phyloP scores from a whole-genome alignment of 371 early-diverging fungal species.

The Gilbertella persicaria region DNA sequence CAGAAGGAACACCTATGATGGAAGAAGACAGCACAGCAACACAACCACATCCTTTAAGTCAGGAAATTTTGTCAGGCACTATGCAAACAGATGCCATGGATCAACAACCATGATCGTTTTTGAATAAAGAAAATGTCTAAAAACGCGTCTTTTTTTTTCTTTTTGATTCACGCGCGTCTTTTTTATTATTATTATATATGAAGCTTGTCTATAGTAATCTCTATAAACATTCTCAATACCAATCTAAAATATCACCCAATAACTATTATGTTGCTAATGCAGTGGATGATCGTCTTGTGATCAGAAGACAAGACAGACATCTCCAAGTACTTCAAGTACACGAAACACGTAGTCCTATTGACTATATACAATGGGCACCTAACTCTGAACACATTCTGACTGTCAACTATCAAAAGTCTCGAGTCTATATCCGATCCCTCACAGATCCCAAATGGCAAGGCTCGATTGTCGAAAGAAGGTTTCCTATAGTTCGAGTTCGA shows the following conservation, averaged over 20 bases:
- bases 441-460: conserved; percentile 67
- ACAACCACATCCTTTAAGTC: background rate
- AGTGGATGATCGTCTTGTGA: conserved; percentile 69
- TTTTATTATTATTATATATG: too few relatives aligned
- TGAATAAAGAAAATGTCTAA: too few relatives aligned
- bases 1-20: conserved; percentile 16
- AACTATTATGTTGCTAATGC: conserved; percentile 68
- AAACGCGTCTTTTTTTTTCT: too few relatives aligned
- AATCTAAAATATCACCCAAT: conserved; percentile 68
- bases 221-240: conserved; percentile 66
- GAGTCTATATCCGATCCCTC: conserved; percentile 65
- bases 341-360: conserved; percentile 48
- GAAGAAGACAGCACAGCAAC: background rate
- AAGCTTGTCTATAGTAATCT: conserved; percentile 41
- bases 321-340: conserved; percentile 66
- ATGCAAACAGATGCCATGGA: background rate
- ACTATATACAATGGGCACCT: conserved; percentile 70
- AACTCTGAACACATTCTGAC: conserved; percentile 63
- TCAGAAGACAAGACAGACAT: conserved; percentile 51
- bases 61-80: background rate
- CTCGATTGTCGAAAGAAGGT: conserved; percentile 61
- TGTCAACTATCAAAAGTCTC: conserved; percentile 52
- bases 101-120: too few relatives aligned
- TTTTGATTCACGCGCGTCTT: too few relatives aligned
- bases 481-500: conserved; percentile 53